Evolutionary conservation across 2,329 filamentous ascomycete species (phyloP).

Genomic region (Exophiala lecanii-corni): DNA sequence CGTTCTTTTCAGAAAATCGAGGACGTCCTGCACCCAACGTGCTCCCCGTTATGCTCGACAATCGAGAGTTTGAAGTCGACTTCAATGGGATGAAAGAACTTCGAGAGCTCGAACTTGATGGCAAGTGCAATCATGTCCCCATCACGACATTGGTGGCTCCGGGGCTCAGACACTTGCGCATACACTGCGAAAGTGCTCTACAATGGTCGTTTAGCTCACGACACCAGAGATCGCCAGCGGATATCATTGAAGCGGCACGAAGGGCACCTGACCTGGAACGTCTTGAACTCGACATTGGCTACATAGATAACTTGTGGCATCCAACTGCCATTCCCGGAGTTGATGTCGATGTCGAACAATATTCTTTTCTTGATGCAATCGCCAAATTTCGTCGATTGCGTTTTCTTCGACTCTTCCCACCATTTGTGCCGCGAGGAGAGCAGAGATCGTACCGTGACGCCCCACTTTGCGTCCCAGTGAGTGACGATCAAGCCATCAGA

Average conservation of each 20-base stretch:
- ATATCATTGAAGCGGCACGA: conserved; percentile 17
- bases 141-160: conserved; percentile 17
- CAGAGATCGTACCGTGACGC: conserved; percentile 3
- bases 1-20: conserved; percentile 9
- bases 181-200: conserved; percentile 14
- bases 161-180: conserved; percentile 14
- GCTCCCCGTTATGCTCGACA: not conserved
- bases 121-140: conserved; percentile 24
- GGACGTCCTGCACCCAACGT: not conserved
- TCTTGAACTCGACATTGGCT: conserved; percentile 25
- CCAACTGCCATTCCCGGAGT: conserved; percentile 25
- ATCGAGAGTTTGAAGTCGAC: conserved; percentile 11
- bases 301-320: conserved; percentile 26
- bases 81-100: conserved; percentile 14
- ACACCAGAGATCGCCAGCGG: conserved; percentile 17
- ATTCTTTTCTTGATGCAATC: conserved; percentile 22
- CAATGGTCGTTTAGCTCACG: conserved; percentile 14
- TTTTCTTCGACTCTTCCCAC: conserved; percentile 25
- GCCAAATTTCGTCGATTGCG: conserved; percentile 22
- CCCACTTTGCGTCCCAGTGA: conserved; percentile 12
- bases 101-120: conserved; percentile 23
- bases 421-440: conserved; percentile 17
- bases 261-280: conserved; percentile 21
- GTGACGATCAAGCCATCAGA: conserved; percentile 24
- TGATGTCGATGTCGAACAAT: conserved; percentile 26